A percentile compares a stretch with the other conserved stretches of the same genome.
phyloP scores from a whole-genome alignment of 2,329 filamentous ascomycete genomes.

The Aquanectria penicillioides region DNA sequence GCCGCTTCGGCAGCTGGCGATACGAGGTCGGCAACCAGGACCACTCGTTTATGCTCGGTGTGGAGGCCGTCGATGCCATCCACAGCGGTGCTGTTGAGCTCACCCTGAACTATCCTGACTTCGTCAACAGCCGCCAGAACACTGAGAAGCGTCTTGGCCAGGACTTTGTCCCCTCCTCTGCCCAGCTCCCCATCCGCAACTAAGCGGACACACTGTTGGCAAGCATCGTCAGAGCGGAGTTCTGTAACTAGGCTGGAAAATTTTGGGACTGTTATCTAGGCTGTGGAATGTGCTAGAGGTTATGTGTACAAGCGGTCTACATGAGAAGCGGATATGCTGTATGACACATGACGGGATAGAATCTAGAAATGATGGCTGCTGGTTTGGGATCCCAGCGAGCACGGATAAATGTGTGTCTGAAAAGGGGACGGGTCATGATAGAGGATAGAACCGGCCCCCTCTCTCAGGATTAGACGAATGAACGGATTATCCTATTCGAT shows the following conservation, averaged over 20 bases:
- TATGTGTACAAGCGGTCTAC: constrained; percentile 37
- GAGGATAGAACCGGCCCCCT: constrained; percentile 39
- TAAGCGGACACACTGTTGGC: constrained; percentile 45
- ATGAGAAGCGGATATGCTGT: constrained; percentile 32
- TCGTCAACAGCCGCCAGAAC: constrained; percentile 85
- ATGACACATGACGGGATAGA: constrained; percentile 35
- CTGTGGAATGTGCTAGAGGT: constrained; percentile 36
- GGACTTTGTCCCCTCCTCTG: constrained; percentile 52
- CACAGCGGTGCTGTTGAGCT: constrained; percentile 89
- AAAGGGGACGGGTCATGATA: constrained; percentile 34
- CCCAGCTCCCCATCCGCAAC: constrained; percentile 50
- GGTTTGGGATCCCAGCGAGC: constrained; percentile 33
- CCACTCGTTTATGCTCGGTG: constrained; percentile 97
- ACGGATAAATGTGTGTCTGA: constrained; percentile 32
- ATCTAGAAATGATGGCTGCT: constrained; percentile 42
- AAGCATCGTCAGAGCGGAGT: constrained; percentile 42
- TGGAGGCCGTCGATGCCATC: constrained; percentile 91
- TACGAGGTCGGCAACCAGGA: constrained; percentile 98
- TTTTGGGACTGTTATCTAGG: constrained; percentile 27
- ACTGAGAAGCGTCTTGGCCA: constrained; percentile 56
- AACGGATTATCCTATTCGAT: constrained; percentile 39
- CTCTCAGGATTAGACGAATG: constrained; percentile 41
- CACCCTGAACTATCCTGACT: constrained; percentile 96
- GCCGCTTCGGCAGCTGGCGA: constrained; percentile 96
- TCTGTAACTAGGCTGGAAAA: constrained; percentile 5